Evolutionary conservation across 2,329 filamentous ascomycete genomes (phyloP), one percentile per base, ranked within the genome.

Genomic region (Apiospora sp.): DNA sequence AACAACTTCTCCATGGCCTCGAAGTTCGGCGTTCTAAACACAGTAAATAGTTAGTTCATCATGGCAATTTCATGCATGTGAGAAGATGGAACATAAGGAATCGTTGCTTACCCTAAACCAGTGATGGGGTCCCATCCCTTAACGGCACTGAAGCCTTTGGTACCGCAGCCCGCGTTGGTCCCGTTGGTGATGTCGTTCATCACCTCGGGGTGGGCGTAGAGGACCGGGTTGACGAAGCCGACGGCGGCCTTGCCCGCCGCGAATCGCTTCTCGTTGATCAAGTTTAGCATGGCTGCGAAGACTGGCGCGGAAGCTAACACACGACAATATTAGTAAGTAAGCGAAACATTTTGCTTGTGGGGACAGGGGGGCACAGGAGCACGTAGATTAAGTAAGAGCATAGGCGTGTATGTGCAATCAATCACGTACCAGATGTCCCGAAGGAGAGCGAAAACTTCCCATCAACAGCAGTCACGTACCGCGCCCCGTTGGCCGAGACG

Each of bases 401-500:
- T 10, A 30, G 27, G 37, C 37, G 10, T 41, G 37, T 41, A 41
- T 37, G 30, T 16, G 10, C 22, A 22, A 22, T 48, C 22, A 22
- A 22, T 48, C 12, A 72, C 76, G 69, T 58, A 75, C 78, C 76
- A 22, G 85, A 87, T 0, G 89, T 90, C 19, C 88, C 88, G 69
- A 82, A 87, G 0, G 86, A 82, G 41, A 85, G 79, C 0, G 76
- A 75, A 71, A 85, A 85, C 6, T 78, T 76, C 27, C 85, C 85
- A 68, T 86, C 78, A 44, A 86, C 78, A 1, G 84, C 84, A 8
- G 87, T 79, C 67, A 84, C 81, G 73, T 83, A 85, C 67, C 83
- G 84, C 7, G 83, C 84, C 3, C 84, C 85, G 34, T 85, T 84
- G 37, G 83, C 84, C 2, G 81, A 77, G n/a, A 87, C 80, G 71